Percentiles rank a stretch among this genome's conserved stretches.
Conservation (phyloP, 2,329 filamentous ascomycete genomes). For the Immersiporthe knoxdaviesiana region DNA sequence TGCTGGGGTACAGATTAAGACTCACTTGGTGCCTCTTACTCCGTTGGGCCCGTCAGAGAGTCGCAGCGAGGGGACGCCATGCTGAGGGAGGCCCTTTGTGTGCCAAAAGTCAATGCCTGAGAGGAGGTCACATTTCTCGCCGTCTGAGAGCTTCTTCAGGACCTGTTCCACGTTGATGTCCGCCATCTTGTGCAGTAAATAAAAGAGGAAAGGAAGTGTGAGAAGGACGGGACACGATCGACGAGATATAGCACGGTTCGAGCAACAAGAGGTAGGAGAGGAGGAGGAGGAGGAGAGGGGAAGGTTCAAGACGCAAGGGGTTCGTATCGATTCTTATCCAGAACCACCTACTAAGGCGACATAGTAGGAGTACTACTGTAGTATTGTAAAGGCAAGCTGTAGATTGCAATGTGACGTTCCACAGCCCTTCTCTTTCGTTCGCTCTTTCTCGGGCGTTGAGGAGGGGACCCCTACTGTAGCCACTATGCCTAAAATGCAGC, state of each 20-base stretch:
- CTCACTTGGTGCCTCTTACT: conserved; percentile 61
- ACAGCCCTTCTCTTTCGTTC: neutral
- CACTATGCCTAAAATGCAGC: neutral
- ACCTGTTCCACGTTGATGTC: conserved; percentile 58
- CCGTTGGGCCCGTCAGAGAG: conserved; percentile 73
- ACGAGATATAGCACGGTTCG: too few relatives aligned
- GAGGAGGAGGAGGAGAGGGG: too few relatives aligned
- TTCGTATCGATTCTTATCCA: neutral
- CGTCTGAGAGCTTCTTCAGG: conserved; percentile 55
- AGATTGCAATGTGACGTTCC: neutral
- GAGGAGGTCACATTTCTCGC: conserved; percentile 58
- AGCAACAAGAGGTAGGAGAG: neutral
- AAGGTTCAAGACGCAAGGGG: neutral
- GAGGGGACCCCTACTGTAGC: neutral
- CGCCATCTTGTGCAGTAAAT: conserved; percentile 43
- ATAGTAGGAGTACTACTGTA: neutral
- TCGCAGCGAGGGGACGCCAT: conserved; percentile 66
- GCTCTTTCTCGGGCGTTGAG: neutral
- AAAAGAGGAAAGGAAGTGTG: neutral
- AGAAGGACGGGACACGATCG: neutral
- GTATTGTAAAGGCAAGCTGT: neutral
- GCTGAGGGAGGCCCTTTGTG: conserved; percentile 61
- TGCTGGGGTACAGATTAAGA: neutral
- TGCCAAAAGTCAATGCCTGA: conserved; percentile 71
- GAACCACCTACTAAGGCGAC: neutral